These are phyloP conservation scores for Rhizopus arrhizus DNA, from an alignment of 371 early-diverging fungal species.

Conservation along the genomic window DNA sequence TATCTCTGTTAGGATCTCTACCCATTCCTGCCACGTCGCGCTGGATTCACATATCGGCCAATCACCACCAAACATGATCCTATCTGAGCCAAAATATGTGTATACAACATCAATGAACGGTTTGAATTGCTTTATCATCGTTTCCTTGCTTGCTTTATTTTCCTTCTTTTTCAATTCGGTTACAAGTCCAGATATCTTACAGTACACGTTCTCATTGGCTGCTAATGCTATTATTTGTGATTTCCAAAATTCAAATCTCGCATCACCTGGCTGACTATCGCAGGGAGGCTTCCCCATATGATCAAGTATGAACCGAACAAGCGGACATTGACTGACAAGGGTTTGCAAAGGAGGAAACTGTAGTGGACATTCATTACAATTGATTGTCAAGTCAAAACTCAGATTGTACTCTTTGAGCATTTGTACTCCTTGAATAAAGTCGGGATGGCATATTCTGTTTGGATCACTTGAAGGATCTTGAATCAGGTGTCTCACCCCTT, in stretches of 20 bases:
- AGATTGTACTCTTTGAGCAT: slow-evolving; percentile 30
- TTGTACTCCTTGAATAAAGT: slow-evolving; percentile 39
- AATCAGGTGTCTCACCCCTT: slow-evolving; percentile 43
- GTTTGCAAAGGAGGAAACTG: slow-evolving; percentile 44
- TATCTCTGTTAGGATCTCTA: slow-evolving; percentile 31
- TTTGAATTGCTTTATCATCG: slow-evolving; percentile 24
- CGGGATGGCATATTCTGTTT: slow-evolving; percentile 19
- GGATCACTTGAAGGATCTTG: slow-evolving; percentile 43
- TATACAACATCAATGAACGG: slow-evolving; percentile 42
- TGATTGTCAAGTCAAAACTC: slow-evolving; percentile 46
- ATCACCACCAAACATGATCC: slow-evolving; percentile 51
- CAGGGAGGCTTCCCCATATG: slow-evolving; percentile 57
- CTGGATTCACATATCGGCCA: slow-evolving; percentile 40
- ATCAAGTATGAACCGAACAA: slow-evolving; percentile 45
- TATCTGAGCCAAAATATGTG: slow-evolving; percentile 45
- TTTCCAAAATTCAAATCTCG: slow-evolving; percentile 37
- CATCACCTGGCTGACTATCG: slow-evolving; percentile 31
- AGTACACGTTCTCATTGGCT: slow-evolving; percentile 32
- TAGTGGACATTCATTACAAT: slow-evolving; percentile 35
- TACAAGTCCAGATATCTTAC: slow-evolving; percentile 47
- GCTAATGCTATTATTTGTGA: slow-evolving; percentile 29
- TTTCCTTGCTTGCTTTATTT: neutral
- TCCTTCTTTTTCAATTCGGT: slow-evolving; percentile 31
- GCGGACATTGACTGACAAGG: slow-evolving; percentile 43
- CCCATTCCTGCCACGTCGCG: slow-evolving; percentile 34